Conservation (phyloP, 2,329 filamentous ascomycete species). For the Fusarium haematococcum region DNA sequence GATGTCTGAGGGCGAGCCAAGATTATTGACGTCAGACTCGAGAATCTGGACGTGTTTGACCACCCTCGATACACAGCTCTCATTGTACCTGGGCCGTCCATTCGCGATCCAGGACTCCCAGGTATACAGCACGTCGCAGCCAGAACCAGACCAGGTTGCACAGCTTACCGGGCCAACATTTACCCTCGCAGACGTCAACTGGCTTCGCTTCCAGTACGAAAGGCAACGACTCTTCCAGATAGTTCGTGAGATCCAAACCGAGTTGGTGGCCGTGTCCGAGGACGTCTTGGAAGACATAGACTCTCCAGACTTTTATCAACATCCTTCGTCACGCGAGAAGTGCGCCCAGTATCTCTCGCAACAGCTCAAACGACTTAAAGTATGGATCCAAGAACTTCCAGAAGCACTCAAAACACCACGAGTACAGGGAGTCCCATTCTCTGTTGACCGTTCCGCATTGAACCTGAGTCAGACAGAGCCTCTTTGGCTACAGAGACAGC, state of each 20-base stretch:
- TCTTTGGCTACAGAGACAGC: conserved; percentile 56
- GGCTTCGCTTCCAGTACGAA: conserved; percentile 39
- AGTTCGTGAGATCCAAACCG: conserved; percentile 31
- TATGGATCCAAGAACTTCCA: conserved; percentile 50
- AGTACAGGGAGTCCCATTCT: conserved; percentile 50
- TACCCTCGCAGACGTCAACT: conserved; percentile 31
- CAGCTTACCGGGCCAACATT: conserved; percentile 31
- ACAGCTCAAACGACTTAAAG: conserved; percentile 48
- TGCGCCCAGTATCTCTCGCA: conserved; percentile 43
- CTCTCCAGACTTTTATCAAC: conserved; percentile 37
- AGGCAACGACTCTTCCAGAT: conserved; percentile 27
- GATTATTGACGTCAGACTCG: neutral
- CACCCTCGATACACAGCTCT: conserved; percentile 33
- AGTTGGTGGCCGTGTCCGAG: conserved; percentile 31
- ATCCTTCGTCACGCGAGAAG: conserved; percentile 40
- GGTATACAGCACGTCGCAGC: neutral
- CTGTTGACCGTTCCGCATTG: conserved; percentile 50
- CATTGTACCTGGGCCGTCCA: conserved; percentile 35
- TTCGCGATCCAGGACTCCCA: conserved; percentile 13
- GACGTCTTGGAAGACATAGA: conserved; percentile 23
- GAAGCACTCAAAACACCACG: conserved; percentile 52
- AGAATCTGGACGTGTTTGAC: conserved; percentile 38
- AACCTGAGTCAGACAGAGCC: conserved; percentile 51
- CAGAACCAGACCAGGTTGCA: conserved; percentile 26
- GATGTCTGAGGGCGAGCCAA: neutral